These are phyloP conservation scores for Leccinum variicolor DNA, from an alignment of 768 basidiomycete species.

Conservation along the genomic window DNA sequence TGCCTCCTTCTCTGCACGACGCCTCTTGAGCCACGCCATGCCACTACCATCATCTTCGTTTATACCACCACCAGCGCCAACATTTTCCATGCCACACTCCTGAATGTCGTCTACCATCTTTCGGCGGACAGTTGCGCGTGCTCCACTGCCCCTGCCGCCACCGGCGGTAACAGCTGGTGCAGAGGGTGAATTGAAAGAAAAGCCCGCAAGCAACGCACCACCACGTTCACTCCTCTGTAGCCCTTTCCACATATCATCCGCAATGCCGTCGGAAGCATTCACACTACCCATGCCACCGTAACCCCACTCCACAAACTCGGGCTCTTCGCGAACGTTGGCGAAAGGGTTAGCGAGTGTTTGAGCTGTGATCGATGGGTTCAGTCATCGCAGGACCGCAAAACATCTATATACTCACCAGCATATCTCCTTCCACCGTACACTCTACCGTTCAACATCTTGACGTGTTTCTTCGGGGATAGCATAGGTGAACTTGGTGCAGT, in stretches of 20 bases:
- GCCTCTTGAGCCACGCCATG: slow-evolving; percentile 74
- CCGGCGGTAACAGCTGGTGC: slow-evolving; percentile 17
- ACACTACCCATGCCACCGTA: slow-evolving; percentile 80
- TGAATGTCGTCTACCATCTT: slow-evolving; percentile 15
- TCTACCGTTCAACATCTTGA: slow-evolving; percentile 80
- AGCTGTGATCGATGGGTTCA: slow-evolving; percentile 3
- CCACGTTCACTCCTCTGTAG: slow-evolving; percentile 27
- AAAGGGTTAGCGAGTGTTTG: slow-evolving; percentile 53
- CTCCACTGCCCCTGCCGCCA: slow-evolving; percentile 10
- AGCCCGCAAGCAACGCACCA: slow-evolving; percentile 19
- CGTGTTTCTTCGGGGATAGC: slow-evolving; percentile 29
- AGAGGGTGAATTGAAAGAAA: slow-evolving; percentile 3
- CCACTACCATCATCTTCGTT: slow-evolving; percentile 84
- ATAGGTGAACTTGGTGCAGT: slow-evolving; percentile 7
- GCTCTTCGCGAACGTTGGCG: slow-evolving; percentile 58
- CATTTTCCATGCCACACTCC: slow-evolving; percentile 30
- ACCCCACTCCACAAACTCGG: slow-evolving; percentile 92
- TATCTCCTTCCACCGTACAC: slow-evolving; percentile 61
- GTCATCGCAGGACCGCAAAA: neutral
- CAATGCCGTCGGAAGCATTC: slow-evolving; percentile 23
- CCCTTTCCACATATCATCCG: slow-evolving; percentile 28
- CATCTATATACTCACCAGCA: slow-evolving; percentile 15
- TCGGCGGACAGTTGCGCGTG: slow-evolving; percentile 11
- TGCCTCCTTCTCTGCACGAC: slow-evolving; percentile 59
- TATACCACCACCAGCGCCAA: slow-evolving; percentile 14